Evolutionary conservation across 2,329 filamentous ascomycete genomes (phyloP).

Genomic region (Fusarium sp.): DNA sequence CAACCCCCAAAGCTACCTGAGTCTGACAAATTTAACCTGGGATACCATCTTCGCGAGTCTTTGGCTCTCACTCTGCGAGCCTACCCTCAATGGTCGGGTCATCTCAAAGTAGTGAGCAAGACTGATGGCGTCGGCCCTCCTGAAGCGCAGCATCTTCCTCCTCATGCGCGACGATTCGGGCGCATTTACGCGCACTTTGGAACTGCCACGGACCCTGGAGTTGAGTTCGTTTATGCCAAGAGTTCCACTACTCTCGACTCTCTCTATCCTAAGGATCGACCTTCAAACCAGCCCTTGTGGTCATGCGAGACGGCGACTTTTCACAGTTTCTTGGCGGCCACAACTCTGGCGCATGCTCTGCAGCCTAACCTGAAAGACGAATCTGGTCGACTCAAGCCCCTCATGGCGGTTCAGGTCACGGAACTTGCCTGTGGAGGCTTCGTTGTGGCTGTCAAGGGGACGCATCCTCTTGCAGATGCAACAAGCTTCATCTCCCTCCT

Average conservation of each 20-base stretch:
- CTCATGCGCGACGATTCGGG: constrained; percentile 37
- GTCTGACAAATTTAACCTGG: background rate
- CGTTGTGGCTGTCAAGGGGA: constrained; percentile 29
- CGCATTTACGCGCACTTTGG: constrained; percentile 39
- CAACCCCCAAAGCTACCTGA: constrained; percentile 1
- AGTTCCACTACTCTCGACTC: constrained; percentile 21
- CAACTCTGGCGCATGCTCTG: constrained; percentile 4
- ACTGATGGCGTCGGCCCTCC: constrained; percentile 13
- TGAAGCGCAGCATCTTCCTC: constrained; percentile 28
- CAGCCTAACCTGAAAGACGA: background rate
- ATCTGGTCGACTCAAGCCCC: background rate
- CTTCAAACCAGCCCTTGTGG: constrained; percentile 20
- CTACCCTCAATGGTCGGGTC: constrained; percentile 40
- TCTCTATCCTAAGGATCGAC: constrained; percentile 23
- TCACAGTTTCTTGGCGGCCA: constrained; percentile 12
- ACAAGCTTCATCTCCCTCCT: constrained; percentile 34
- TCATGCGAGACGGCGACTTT: constrained; percentile 14
- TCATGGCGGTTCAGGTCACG: constrained; percentile 39
- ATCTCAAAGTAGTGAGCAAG: constrained; percentile 22
- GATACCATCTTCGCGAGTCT: constrained; percentile 15
- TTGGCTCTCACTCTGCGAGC: constrained; percentile 22
- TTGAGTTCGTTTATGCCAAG: constrained; percentile 30
- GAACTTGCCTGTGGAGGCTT: constrained; percentile 39
- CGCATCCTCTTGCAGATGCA: constrained; percentile 43
- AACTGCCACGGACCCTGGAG: constrained; percentile 27